Conservation (phyloP, 345 rosid species). For the Citrus hindsii region DNA sequence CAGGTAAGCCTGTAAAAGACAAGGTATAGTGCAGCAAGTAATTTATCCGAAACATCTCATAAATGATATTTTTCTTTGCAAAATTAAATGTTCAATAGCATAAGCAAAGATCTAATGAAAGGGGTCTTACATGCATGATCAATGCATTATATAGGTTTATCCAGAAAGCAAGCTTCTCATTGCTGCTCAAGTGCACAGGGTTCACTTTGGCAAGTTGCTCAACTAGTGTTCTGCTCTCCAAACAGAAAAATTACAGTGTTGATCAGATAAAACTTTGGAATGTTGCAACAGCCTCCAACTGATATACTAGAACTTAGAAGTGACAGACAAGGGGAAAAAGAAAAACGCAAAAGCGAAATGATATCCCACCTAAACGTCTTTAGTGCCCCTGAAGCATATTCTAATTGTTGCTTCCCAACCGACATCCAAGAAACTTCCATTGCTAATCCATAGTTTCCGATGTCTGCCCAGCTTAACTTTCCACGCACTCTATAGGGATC, state of each 20-base stretch:
- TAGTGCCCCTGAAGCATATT: conserved; percentile 91
- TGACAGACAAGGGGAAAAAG: background rate
- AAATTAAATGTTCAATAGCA: background rate
- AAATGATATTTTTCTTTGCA: background rate
- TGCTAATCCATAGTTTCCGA: conserved; percentile 65
- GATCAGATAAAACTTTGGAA: background rate
- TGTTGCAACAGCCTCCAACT: background rate
- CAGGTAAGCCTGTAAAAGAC: conserved; percentile 68
- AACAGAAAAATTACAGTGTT: background rate
- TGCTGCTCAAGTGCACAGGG: conserved; percentile 63
- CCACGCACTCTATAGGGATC: conserved; percentile 86
- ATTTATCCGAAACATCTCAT: background rate
- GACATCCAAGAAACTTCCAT: conserved; percentile 96
- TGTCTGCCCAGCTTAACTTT: conserved; percentile 80
- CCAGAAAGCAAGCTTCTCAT: conserved; percentile 96
- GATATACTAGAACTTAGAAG: background rate
- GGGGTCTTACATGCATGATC: conserved; percentile 82
- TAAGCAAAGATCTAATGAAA: background rate
- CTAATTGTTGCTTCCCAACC: conserved; percentile 89
- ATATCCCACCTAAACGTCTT: conserved; percentile 68
- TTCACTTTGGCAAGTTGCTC: conserved; percentile 83
- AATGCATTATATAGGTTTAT: conserved; percentile 91
- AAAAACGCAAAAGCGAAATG: background rate
- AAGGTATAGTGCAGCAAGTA: conserved; percentile 4
- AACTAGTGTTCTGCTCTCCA: conserved; percentile 65